These are phyloP conservation scores for Bromus sterilis DNA, from an alignment of 176 grass and related monocot species.

Conservation along the genomic window DNA sequence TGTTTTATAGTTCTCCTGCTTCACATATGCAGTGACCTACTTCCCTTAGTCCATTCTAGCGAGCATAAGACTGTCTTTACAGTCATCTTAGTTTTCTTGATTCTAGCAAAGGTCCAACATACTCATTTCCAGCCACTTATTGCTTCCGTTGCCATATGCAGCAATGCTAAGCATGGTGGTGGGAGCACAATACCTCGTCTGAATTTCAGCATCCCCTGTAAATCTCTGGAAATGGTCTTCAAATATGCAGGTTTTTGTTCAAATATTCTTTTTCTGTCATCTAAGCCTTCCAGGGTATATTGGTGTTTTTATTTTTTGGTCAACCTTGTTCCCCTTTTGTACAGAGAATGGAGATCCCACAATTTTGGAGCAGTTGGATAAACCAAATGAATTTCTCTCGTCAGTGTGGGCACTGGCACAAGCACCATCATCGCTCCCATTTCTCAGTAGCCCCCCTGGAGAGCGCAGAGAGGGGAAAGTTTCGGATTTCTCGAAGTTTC, in stretches of 20 bases:
- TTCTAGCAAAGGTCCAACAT: background rate
- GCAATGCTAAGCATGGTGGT: conserved; percentile 90
- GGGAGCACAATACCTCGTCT: conserved; percentile 86
- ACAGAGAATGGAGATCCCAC: conserved; percentile 40
- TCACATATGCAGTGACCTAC: background rate
- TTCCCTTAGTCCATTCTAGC: background rate
- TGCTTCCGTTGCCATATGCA: conserved; percentile 31
- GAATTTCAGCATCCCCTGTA: conserved; percentile 92
- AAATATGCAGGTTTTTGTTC: conserved; percentile 57
- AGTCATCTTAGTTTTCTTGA: background rate
- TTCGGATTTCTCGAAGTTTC: conserved; percentile 67
- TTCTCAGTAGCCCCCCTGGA: conserved; percentile 4
- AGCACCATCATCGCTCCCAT: conserved; percentile 29
- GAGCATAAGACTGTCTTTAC: background rate
- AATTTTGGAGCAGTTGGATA: conserved; percentile 54
- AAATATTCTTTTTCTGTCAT: background rate
- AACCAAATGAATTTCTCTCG: conserved; percentile 66
- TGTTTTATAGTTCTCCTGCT: background rate
- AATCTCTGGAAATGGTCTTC: conserved; percentile 60
- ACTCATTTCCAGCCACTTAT: background rate
- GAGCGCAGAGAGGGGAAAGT: conserved; percentile 25
- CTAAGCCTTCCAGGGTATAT: background rate
- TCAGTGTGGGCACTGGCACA: conserved; percentile 80
- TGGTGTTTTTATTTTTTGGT: background rate
- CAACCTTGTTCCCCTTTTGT: conserved; percentile 4